A percentile compares a stretch with the other conserved stretches of the same genome.
These are phyloP conservation scores for Aspergillus neoniger DNA, from an alignment of 2,329 filamentous ascomycete species.

Conservation along the genomic window DNA sequence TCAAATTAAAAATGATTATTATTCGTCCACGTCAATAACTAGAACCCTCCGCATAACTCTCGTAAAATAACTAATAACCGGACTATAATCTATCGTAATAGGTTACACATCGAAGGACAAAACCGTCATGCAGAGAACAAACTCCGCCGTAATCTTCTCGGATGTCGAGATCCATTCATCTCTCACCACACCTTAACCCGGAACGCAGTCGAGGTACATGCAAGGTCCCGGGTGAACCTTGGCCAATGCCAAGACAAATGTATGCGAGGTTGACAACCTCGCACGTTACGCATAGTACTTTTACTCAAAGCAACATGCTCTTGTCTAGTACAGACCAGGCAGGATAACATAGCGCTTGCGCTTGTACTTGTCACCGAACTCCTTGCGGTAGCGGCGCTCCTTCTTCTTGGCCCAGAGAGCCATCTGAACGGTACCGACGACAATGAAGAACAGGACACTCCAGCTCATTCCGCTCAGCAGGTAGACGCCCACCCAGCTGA, in stretches of 20 bases:
- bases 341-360: conserved; percentile 86
- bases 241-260: not conserved
- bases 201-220: not conserved
- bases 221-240: not conserved
- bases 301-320: no score
- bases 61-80: not conserved
- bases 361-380: conserved; percentile 93
- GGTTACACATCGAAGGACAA: conserved; percentile 9
- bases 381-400: conserved; percentile 83
- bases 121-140: not conserved
- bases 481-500: conserved; percentile 83
- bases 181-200: not conserved
- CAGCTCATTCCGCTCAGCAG: conserved; percentile 74
- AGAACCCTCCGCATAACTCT: not conserved
- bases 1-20: not conserved
- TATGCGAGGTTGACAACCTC: not conserved
- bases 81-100: not conserved
- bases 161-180: not conserved
- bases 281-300: not conserved
- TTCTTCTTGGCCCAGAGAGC: conserved; percentile 85
- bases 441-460: conserved; percentile 74
- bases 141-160: not conserved
- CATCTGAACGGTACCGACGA: conserved; percentile 77
- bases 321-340: conserved; percentile 69
- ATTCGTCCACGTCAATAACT: not conserved